Evolutionary conservation across 2,329 filamentous ascomycete species (phyloP), one percentile per base, ranked within the genome.

Genomic region (Apiospora hydei): DNA sequence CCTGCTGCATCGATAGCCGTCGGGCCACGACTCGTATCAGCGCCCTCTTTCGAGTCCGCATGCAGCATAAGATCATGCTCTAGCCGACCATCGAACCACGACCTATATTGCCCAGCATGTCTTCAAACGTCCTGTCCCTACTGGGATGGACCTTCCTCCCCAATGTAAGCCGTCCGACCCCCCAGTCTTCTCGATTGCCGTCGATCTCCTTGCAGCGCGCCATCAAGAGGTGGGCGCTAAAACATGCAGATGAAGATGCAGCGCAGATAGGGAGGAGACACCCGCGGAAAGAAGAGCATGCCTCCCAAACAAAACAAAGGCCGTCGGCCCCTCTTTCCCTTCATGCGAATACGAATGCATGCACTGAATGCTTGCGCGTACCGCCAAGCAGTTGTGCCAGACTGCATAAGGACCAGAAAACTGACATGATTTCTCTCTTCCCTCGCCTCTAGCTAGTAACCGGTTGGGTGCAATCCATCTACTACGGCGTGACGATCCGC

Each of bases 401-500:
- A 24, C 11, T 18, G 26, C 13, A 38, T 38, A 61, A 61, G 24
- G 3, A 61, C 30, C 49, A 43, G 66, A 51, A 38, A 49, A 70
- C 72, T 68, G 38, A 68, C 74, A 74, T 72, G 57, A 78, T 74
- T 38, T 24, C 30, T 24, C 47, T 44, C 47, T 34, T 21, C 24
- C 21, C 24, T 26, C 30, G 43, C 68, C 8, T 53, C 47, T 74
- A 97, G 94, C 89, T 96, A 77, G 92, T 91, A 68, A 95, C 94
- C 49, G 89, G 90, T 74, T 93, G 92, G 85, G 81, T 93, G 7
- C 96, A 98, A 81, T 88, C 88, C 74, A 86, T 97, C 77, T 96
- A 95, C 85, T 99, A 98, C 85, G 88, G 92, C 78, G 84, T 98
- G 76, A 93, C 94, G 71, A 96, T 98, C 81, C 94, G 95, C 76